These are phyloP conservation scores for Pichia membranifaciens DNA, from an alignment of 805 yeast species.

Conservation along the genomic window DNA sequence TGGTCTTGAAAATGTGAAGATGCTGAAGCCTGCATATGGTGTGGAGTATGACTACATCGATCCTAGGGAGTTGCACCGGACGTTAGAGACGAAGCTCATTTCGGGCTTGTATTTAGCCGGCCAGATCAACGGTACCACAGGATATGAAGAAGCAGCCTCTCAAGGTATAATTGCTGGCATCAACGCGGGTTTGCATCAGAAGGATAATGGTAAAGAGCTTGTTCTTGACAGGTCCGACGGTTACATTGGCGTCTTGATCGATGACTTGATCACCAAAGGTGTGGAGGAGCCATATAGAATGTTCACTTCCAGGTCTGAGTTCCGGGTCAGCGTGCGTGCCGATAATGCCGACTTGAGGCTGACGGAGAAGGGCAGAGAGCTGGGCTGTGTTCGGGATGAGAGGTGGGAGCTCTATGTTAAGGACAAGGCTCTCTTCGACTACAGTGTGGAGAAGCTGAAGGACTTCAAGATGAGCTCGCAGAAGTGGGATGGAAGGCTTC, in stretches of 20 bases:
- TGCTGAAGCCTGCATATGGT: slow-evolving; percentile 97
- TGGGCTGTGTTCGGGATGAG: slow-evolving; percentile 60
- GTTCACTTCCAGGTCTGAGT: slow-evolving; percentile 96
- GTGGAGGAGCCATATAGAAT: slow-evolving; percentile 95
- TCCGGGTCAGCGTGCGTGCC: slow-evolving; percentile 80
- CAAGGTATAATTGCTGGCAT: slow-evolving; percentile 96
- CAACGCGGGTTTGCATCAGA: slow-evolving; percentile 70
- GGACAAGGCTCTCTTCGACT: slow-evolving; percentile 42
- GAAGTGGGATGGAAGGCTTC: slow-evolving; percentile 55
- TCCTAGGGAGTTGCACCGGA: slow-evolving; percentile 75
- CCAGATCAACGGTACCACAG: slow-evolving; percentile 97
- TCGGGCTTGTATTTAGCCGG: slow-evolving; percentile 86
- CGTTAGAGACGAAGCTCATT: slow-evolving; percentile 76
- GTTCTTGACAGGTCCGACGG: slow-evolving; percentile 73
- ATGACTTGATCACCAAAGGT: slow-evolving; percentile 91
- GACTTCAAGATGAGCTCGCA: slow-evolving; percentile 44
- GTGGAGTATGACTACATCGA: slow-evolving; percentile 96
- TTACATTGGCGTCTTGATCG: slow-evolving; percentile 86
- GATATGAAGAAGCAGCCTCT: slow-evolving; percentile 98
- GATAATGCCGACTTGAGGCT: slow-evolving; percentile 91
- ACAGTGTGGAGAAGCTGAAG: slow-evolving; percentile 41
- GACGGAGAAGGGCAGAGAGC: slow-evolving; percentile 57
- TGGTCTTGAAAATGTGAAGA: slow-evolving; percentile 82
- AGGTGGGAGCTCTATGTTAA: slow-evolving; percentile 46
- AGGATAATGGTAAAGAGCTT: slow-evolving; percentile 31